Evolutionary conservation across 1,284 basidiomycete species (phyloP).

Genomic region (Apiotrichum domesticum): DNA sequence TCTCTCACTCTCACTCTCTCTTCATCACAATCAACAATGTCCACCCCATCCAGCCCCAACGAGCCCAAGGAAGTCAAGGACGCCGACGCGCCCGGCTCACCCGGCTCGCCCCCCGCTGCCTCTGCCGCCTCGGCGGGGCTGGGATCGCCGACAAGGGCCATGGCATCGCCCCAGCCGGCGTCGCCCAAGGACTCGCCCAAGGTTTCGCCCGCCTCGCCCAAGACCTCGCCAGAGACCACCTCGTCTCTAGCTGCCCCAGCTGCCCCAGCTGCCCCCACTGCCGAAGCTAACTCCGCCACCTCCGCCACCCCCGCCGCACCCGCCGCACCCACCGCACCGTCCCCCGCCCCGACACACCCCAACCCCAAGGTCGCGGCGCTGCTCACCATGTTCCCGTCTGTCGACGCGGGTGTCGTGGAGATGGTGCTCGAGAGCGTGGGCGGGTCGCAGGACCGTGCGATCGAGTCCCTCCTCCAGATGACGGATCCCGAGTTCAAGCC

Average conservation of each 20-base stretch:
- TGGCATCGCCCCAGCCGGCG: neutral
- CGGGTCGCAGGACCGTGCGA: constrained; percentile 40
- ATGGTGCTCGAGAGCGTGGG: constrained; percentile 40
- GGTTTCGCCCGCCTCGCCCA: neutral
- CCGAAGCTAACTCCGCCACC: neutral
- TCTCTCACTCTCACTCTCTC: no score
- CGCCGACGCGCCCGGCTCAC: no score
- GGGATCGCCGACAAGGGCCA: neutral
- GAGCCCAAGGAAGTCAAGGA: no score
- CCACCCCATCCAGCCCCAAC: no score
- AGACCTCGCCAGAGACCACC: neutral
- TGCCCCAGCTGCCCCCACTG: neutral
- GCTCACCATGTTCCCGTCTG: constrained; percentile 38
- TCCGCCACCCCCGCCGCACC: neutral
- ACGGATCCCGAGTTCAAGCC: constrained; percentile 45
- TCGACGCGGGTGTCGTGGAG: constrained; percentile 41
- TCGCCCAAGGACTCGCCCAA: no score
- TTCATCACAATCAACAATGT: no score
- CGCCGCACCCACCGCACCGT: neutral
- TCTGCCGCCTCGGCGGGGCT: neutral
- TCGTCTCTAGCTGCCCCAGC: neutral
- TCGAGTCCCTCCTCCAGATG: constrained; percentile 43
- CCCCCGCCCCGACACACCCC: constrained; percentile 1
- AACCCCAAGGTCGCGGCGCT: constrained; percentile 38
- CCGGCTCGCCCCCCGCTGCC: neutral